A percentile compares a stretch with the other conserved stretches of the same genome.
Conservation (phyloP, 768 basidiomycete species). For the Boletales sp. region DNA sequence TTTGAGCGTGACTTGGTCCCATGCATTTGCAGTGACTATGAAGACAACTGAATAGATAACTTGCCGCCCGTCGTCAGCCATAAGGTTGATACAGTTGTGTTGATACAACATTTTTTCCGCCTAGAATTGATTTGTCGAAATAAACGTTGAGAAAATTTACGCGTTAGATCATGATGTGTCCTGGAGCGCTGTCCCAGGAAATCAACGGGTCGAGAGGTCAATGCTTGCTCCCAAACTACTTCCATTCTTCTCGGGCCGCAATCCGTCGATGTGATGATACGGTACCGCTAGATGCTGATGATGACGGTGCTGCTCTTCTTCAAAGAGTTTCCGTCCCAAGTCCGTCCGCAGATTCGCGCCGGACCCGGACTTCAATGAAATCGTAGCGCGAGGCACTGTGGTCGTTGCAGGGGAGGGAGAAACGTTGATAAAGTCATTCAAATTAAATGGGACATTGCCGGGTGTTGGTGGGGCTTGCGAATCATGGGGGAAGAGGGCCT, state of each 20-base stretch:
- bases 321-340: constrained; percentile 65
- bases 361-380: constrained; percentile 30
- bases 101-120: constrained; percentile 33
- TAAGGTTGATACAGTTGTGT: constrained; percentile 33
- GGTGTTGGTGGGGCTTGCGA: constrained; percentile 37
- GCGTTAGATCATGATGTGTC: constrained; percentile 10
- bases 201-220: constrained; percentile 27
- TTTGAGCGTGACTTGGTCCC: constrained; percentile 10
- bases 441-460: constrained; percentile 48
- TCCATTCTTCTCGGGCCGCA: constrained; percentile 25
- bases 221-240: constrained; percentile 29
- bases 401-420: constrained; percentile 58
- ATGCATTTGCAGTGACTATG: constrained; percentile 23
- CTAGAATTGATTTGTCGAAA: constrained; percentile 19
- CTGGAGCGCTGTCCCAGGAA: neutral
- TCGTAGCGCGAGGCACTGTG: constrained; percentile 28
- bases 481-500: constrained; percentile 16
- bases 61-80: constrained; percentile 18
- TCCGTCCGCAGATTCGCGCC: constrained; percentile 58
- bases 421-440: constrained; percentile 70
- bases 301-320: constrained; percentile 57
- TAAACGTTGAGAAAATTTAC: constrained; percentile 13
- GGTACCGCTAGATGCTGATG: constrained; percentile 23
- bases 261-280: constrained; percentile 17
- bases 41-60: constrained; percentile 32